Evolutionary conservation across 2,329 filamentous ascomycete species (phyloP), one percentile per base, ranked within the genome.

Genomic region (Monosporascus ibericus): DNA sequence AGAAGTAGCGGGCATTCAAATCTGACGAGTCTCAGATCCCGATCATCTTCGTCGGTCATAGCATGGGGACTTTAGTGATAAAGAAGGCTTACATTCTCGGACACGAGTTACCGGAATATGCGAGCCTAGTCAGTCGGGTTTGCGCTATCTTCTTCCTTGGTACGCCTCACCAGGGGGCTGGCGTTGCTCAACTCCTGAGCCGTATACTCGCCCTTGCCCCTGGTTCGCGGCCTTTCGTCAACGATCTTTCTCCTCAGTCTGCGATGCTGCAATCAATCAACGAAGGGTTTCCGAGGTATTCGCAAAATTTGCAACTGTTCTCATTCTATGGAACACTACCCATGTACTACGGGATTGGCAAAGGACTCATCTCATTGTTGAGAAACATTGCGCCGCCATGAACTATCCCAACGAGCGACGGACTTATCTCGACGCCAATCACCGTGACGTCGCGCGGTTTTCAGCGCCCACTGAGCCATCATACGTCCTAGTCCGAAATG

Each of bases 51-150:
- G 58, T 72, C 18, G 69, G 58, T 3, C 70, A 73, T 47, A 70
- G 67, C 49, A 71, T 73, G 68, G 71, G 71, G 5, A 70, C 69
- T 0, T 56, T 72, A 1, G 65, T 72, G 1, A 60, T 66, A 24
- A 72, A 72, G 49, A 65, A 65, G 52, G 69, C 69, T 0, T 69
- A 62, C 42, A 62, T 72, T 9, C 52, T 71, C 1, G 65, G 59
- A 2, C 53, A 54, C 5, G 60, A 65, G 9, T 47, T 55, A 1
- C n/a, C 37, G 0, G 55, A 56, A 2, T 71, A 63, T 48, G 15
- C 50, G 2, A 22, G 54, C 0, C 30, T 70, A 2, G 59, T 59
- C 4, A 38, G 56, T 0, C 55, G 64, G 2, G 55, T 71, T 4
- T 50, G 49, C 2, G 58, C 64, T 0, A 65, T 73, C 0, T 58